These are phyloP conservation scores for Boletus pseudopeckii DNA, from an alignment of 768 basidiomycete genomes.

Conservation along the genomic window DNA sequence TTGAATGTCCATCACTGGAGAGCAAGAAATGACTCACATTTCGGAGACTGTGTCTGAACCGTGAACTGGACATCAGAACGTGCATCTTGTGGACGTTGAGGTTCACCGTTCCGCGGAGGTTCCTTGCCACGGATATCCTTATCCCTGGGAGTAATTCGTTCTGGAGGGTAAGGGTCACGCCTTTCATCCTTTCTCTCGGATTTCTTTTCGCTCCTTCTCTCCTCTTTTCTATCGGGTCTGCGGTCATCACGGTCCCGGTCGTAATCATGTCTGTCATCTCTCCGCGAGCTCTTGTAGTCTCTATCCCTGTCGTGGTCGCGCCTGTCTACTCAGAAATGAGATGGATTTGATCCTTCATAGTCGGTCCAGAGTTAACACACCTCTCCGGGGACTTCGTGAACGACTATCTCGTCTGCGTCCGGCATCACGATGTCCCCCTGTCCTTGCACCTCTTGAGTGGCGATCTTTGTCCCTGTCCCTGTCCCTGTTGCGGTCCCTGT, in stretches of 20 bases:
- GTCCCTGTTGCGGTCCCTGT: conserved; percentile 26
- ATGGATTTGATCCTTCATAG: background rate
- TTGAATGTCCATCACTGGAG: background rate
- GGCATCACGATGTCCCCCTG: conserved; percentile 32
- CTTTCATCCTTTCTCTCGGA: conserved; percentile 37
- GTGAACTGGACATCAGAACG: conserved; percentile 11
- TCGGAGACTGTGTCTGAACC: conserved; percentile 10
- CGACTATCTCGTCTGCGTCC: conserved; percentile 40
- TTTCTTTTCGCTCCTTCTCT: conserved; percentile 32
- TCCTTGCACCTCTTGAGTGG: conserved; percentile 36
- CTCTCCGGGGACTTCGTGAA: conserved; percentile 36
- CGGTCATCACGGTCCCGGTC: conserved; percentile 32
- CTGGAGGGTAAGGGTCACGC: conserved; percentile 39
- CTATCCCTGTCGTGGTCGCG: conserved; percentile 35
- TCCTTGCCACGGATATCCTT: conserved; percentile 27
- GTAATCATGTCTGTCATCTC: conserved; percentile 32
- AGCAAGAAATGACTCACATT: conserved; percentile 11
- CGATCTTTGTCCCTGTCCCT: conserved; percentile 44
- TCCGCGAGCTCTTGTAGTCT: conserved; percentile 35
- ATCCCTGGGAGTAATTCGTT: conserved; percentile 32
- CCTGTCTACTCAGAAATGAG: conserved; percentile 31
- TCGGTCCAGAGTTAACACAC: conserved; percentile 12
- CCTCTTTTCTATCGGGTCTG: conserved; percentile 31
- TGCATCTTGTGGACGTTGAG: conserved; percentile 18
- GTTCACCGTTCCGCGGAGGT: conserved; percentile 21